Evolutionary conservation across 2,329 filamentous ascomycete genomes (phyloP).

Genomic region (Xylariaceae sp.): DNA sequence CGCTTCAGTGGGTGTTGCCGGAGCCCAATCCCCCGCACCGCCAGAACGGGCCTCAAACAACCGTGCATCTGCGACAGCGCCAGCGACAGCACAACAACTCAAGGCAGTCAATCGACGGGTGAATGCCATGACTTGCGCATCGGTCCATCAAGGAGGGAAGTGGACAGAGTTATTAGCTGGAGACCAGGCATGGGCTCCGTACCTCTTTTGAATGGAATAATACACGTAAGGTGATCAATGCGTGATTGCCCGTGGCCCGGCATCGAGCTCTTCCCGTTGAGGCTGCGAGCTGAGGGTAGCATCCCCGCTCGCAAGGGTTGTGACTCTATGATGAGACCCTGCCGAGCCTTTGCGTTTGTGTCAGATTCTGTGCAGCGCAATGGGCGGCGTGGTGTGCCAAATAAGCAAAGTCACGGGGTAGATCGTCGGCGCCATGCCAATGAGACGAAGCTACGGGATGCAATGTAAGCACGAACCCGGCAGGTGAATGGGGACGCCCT

Average conservation of each 20-base stretch:
- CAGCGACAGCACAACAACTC: constrained; percentile 25
- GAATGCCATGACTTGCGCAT: constrained; percentile 28
- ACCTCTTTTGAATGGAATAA: constrained; percentile 16
- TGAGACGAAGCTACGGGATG: constrained; percentile 14
- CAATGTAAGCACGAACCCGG: constrained; percentile 20
- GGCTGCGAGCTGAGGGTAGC: constrained; percentile 26
- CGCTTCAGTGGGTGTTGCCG: constrained; percentile 23
- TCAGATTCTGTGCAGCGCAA: constrained; percentile 16
- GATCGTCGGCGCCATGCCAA: constrained; percentile 17
- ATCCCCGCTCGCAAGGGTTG: constrained; percentile 18
- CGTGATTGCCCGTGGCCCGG: constrained; percentile 12
- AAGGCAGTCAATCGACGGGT: constrained; percentile 29
- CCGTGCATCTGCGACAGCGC: constrained; percentile 24
- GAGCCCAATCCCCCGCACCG: constrained; percentile 27
- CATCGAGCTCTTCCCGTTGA: constrained; percentile 21
- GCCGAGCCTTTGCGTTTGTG: constrained; percentile 12
- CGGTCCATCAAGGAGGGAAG: constrained; percentile 21
- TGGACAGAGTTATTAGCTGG: constrained; percentile 8
- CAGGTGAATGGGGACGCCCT: constrained; percentile 8
- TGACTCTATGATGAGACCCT: constrained; percentile 19
- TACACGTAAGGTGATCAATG: constrained; percentile 14
- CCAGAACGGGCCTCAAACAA: constrained; percentile 17
- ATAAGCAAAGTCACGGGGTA: constrained; percentile 20
- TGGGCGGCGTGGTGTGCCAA: constrained; percentile 3
- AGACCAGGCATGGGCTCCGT: constrained; percentile 15